phyloP scores from a whole-genome alignment of 805 yeast species.

The Lipomyces mesembrius region DNA sequence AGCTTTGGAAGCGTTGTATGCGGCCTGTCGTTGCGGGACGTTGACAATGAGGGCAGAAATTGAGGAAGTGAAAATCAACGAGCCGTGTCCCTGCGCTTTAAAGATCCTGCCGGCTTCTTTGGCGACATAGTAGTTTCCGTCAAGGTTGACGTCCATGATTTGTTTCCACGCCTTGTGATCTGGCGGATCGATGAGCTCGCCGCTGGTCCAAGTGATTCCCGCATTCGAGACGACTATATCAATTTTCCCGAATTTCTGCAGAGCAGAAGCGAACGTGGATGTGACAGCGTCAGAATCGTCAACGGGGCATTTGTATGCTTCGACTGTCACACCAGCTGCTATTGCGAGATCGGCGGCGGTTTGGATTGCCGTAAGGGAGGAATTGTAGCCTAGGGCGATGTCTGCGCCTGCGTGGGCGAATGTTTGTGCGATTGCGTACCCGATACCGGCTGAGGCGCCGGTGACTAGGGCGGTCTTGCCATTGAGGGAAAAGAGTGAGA shows the following conservation, averaged over 20 bases:
- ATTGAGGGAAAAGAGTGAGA: constrained; percentile 37
- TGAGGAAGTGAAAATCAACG: constrained; percentile 54
- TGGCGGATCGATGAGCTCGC: constrained; percentile 26
- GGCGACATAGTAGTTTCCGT: constrained; percentile 53
- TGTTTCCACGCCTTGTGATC: constrained; percentile 28
- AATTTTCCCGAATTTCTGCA: constrained; percentile 18
- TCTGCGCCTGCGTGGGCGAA: constrained; percentile 55
- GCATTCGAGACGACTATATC: constrained; percentile 38
- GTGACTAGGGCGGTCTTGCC: constrained; percentile 53
- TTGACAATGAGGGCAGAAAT: constrained; percentile 60
- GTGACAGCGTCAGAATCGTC: constrained; percentile 56
- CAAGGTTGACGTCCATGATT: constrained; percentile 27
- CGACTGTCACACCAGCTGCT: constrained; percentile 62
- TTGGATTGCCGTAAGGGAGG: constrained; percentile 59
- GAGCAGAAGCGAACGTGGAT: constrained; percentile 51
- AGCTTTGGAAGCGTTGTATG: constrained; percentile 61
- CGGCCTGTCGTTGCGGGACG: constrained; percentile 59
- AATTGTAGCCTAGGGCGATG: constrained; percentile 48
- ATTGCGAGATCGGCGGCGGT: constrained; percentile 61
- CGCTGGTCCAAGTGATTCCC: constrained; percentile 36
- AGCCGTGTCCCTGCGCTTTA: constrained; percentile 21
- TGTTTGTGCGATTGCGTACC: constrained; percentile 54
- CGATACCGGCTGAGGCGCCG: constrained; percentile 61
- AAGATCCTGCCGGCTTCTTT: constrained; percentile 60
- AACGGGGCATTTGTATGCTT: constrained; percentile 67